Conservation (phyloP, 192 early-diverging fungal species). For the Backusella luteola region DNA sequence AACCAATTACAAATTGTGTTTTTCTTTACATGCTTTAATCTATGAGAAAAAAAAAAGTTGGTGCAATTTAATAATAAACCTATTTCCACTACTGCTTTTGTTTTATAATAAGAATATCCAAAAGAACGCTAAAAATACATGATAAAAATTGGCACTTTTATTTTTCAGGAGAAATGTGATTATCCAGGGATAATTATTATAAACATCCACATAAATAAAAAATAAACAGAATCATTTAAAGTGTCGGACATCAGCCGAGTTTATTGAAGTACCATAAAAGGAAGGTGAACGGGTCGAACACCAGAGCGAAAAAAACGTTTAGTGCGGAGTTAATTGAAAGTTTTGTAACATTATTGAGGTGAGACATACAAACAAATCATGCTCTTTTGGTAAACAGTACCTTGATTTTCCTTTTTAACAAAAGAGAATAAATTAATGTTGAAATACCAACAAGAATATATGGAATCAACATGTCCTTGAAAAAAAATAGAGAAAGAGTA, state of each 20-base stretch:
- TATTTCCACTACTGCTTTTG: too few species aligned
- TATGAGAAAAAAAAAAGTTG: background rate
- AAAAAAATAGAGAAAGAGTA: background rate
- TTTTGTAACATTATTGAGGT: background rate
- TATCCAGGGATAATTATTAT: background rate
- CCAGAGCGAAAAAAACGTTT: background rate
- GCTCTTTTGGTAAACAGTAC: background rate
- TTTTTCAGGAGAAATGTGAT: background rate
- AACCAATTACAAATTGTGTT: background rate
- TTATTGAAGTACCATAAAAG: background rate
- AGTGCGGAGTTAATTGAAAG: background rate
- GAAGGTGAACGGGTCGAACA: background rate
- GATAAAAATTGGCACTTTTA: background rate
- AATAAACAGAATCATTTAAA: background rate
- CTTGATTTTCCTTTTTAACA: background rate
- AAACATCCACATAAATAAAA: background rate
- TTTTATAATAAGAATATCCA: too few species aligned
- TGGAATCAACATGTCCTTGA: background rate
- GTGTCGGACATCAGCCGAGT: background rate
- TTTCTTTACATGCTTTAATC: background rate
- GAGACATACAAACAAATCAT: constrained; percentile 1
- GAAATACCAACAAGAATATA: background rate
- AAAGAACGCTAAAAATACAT: too few species aligned
- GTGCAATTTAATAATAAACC: background rate
- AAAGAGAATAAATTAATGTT: background rate